Percentiles rank a stretch among this genome's conserved stretches.
Conservation (phyloP, 176 grass and related monocot species). For the Coix lacrymajobi region DNA sequence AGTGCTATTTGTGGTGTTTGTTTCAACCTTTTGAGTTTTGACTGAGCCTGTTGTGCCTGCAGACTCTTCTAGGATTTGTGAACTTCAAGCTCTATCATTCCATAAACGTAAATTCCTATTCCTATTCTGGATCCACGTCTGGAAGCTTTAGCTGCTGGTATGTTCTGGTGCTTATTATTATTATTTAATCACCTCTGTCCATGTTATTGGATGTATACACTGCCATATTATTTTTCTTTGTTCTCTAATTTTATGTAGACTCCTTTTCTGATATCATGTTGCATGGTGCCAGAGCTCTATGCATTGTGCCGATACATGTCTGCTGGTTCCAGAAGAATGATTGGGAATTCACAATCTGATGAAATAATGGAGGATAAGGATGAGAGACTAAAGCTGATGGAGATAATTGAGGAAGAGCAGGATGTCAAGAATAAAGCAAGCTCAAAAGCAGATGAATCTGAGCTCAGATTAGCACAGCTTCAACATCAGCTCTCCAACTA, state of each 20-base stretch:
- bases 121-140: slow-evolving; percentile 82
- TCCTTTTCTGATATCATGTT: slow-evolving; percentile 13
- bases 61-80: slow-evolving; percentile 93
- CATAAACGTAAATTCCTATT: slow-evolving; percentile 93
- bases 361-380: slow-evolving; percentile 26
- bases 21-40: slow-evolving; percentile 41
- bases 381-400: background rate
- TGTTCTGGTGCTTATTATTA: slow-evolving; percentile 17
- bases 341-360: slow-evolving; percentile 31
- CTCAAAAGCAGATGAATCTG: slow-evolving; percentile 58
- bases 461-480: slow-evolving; percentile 87
- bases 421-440: slow-evolving; percentile 34
- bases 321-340: slow-evolving; percentile 38
- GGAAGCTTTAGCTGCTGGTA: slow-evolving; percentile 93
- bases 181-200: background rate
- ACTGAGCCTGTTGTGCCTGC: slow-evolving; percentile 36
- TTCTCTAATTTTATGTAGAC: background rate
- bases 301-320: slow-evolving; percentile 78
- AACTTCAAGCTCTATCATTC: slow-evolving; percentile 99
- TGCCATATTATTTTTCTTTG: background rate
- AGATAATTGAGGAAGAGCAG: slow-evolving; percentile 39
- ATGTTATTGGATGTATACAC: background rate
- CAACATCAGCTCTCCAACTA: slow-evolving; percentile 84
- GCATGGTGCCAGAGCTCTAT: slow-evolving; percentile 71
- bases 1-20: background rate